These are phyloP conservation scores for Suillus plorans DNA, from an alignment of 768 basidiomycete species.

Conservation along the genomic window DNA sequence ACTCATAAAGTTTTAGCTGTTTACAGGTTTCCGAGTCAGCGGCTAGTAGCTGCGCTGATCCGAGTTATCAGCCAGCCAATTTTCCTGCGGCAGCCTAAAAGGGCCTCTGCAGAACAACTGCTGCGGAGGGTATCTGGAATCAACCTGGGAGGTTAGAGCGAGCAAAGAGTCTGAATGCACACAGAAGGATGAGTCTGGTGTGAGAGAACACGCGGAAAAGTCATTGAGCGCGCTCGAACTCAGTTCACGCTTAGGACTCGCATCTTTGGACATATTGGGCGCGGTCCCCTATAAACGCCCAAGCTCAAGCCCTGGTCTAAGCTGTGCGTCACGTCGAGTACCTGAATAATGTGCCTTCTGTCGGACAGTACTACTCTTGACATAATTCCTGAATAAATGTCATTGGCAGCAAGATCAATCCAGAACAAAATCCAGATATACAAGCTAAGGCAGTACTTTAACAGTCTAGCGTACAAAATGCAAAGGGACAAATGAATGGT, in stretches of 20 bases:
- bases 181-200: neutral
- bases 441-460: slow-evolving; percentile 16
- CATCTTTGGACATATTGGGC: neutral
- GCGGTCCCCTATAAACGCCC: slow-evolving; percentile 1
- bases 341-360: neutral
- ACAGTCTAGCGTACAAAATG: slow-evolving; percentile 47
- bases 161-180: too few species aligned
- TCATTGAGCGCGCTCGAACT: neutral
- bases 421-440: slow-evolving; percentile 10
- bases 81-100: neutral
- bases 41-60: neutral
- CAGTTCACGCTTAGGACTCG: neutral
- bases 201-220: slow-evolving; percentile 6
- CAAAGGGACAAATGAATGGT: slow-evolving; percentile 26
- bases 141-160: neutral
- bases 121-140: neutral
- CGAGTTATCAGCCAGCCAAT: neutral
- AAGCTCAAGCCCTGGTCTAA: neutral
- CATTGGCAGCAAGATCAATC: slow-evolving; percentile 1
- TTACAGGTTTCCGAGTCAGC: neutral
- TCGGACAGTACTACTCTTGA: neutral
- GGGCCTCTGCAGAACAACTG: too few species aligned
- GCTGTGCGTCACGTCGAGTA: neutral
- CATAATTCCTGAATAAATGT: neutral
- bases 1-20: neutral